These are phyloP conservation scores for Ganoderma lingzhi DNA, from an alignment of 1,284 basidiomycete species.

Conservation along the genomic window DNA sequence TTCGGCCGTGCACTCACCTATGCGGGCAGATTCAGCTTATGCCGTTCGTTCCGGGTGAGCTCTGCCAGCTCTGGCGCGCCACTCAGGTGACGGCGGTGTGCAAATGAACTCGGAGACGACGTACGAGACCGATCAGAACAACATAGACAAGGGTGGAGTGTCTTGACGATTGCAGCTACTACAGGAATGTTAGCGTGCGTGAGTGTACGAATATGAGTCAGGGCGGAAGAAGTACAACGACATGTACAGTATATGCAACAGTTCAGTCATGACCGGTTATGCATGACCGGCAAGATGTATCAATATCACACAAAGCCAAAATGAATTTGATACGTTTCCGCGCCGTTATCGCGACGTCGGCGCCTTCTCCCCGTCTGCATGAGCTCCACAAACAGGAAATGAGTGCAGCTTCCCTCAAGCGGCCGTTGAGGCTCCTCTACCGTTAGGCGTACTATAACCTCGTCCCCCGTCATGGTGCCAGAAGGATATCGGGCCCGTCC, in stretches of 20 bases:
- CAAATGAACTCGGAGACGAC: not conserved
- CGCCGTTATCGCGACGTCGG: not conserved
- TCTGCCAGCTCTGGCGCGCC: slow-evolving; percentile 37
- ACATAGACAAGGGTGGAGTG: not conserved
- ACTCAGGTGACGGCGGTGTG: slow-evolving; percentile 12
- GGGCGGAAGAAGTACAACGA: not conserved
- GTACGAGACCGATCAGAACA: not conserved
- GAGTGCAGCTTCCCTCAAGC: not conserved
- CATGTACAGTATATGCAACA: not conserved
- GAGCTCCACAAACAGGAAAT: not conserved
- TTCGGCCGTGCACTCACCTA: not conserved
- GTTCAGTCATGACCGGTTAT: not conserved
- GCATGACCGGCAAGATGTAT: not conserved
- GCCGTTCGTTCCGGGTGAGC: slow-evolving; percentile 24
- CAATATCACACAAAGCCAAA: not conserved
- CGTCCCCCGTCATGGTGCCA: too few relatives aligned
- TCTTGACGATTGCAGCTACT: not conserved
- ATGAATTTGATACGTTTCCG: not conserved
- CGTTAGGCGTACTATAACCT: too few relatives aligned
- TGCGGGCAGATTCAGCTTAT: slow-evolving; percentile 33
- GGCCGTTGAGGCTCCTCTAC: not conserved
- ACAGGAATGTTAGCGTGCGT: not conserved
- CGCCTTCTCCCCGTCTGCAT: not conserved
- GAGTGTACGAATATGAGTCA: not conserved
- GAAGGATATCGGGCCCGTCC: too few relatives aligned